Base-by-base conservation (phyloP, 202 grass and related monocot genomes). In the Zoysia matrella region DNA sequence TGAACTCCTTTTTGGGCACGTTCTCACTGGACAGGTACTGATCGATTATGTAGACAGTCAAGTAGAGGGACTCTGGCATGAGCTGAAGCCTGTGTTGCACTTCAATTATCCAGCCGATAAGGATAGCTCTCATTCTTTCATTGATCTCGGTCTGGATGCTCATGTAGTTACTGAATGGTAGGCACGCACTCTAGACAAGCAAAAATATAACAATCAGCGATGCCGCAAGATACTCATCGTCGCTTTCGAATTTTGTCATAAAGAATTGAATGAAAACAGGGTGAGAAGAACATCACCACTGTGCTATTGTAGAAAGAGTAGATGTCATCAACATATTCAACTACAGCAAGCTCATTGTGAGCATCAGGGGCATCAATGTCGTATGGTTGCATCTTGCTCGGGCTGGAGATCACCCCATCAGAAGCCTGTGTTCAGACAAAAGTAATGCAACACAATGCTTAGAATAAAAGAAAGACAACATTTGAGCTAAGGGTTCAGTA, bases 261-360 rank as follows among this genome's bases (percentile, higher is more conserved):
- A 58, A 65, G 45, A 65, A 72, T 36, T 65, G 50, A 52, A 70
- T 18, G 9, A 14, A 40, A 62, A 22, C 2, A 70, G 48, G 30
- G 41, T 53, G 22, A 22, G 45, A 54, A 52, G 52, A 87, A 58
- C 10, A 72, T 81, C 76, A 94, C 88, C 86, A 91, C 92, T 11
- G 56, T 76, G 5, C 22, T 22, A 22, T 22, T 22, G 22, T 22
- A 22, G 22, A 22, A 22, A 22, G 22, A 22, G 22, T 22, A 91
- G 48, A 94, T 94, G 44, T 91, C 88, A 14, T 90, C 79, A 18
- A 94, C 80, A 11, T 88, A 94, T 60, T 94, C 91, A 40, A 84
- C 91, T 3, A 90, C 86, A 51, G 91, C 88, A 1, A 94, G 62
- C 74, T 90, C 88, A 12, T 93, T 87, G 74, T 61, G 44, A 58